phyloP scores from a whole-genome alignment of 2,329 filamentous ascomycete genomes.

The Diplodia mutila region DNA sequence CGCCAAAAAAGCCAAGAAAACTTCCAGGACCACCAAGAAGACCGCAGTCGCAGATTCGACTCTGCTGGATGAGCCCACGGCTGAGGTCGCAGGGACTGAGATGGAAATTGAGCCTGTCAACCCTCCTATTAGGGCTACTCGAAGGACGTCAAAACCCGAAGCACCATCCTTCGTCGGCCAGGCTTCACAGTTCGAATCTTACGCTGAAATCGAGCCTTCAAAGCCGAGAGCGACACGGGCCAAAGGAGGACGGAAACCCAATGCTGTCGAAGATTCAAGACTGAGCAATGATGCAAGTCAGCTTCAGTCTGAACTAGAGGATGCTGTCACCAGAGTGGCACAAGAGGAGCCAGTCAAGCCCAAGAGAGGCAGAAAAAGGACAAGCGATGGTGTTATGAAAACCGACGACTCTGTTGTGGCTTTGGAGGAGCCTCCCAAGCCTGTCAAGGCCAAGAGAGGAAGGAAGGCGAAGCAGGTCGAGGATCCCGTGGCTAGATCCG shows the following conservation, averaged over 20 bases:
- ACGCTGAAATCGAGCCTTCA: not conserved
- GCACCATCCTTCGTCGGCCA: not conserved
- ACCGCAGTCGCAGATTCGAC: slow-evolving; percentile 33
- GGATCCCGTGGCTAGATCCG: not conserved
- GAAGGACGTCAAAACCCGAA: slow-evolving; percentile 4
- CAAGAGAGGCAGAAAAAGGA: slow-evolving; percentile 42
- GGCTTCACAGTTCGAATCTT: not conserved
- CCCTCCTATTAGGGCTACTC: not conserved
- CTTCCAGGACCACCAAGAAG: slow-evolving; percentile 37
- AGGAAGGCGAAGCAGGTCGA: slow-evolving; percentile 28
- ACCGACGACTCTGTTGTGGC: slow-evolving; percentile 29
- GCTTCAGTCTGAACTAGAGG: slow-evolving; percentile 33
- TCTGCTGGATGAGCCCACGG: slow-evolving; percentile 1
- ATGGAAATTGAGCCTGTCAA: not conserved
- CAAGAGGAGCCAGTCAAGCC: slow-evolving; percentile 28
- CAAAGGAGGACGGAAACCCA: slow-evolving; percentile 16
- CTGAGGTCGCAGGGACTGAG: not conserved
- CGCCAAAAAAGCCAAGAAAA: slow-evolving; percentile 37
- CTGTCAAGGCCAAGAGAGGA: slow-evolving; percentile 25
- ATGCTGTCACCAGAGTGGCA: slow-evolving; percentile 25
- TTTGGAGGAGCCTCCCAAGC: slow-evolving; percentile 25
- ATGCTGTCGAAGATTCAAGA: slow-evolving; percentile 8
- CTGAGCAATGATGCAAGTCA: slow-evolving; percentile 32
- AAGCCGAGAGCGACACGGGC: slow-evolving; percentile 6
- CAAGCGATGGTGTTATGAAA: slow-evolving; percentile 43